A percentile compares a stretch with the other conserved stretches of the same genome.
Evolutionary conservation across 306 rosid species (phyloP).

Genomic region (Oxytropis ochrocephala): DNA sequence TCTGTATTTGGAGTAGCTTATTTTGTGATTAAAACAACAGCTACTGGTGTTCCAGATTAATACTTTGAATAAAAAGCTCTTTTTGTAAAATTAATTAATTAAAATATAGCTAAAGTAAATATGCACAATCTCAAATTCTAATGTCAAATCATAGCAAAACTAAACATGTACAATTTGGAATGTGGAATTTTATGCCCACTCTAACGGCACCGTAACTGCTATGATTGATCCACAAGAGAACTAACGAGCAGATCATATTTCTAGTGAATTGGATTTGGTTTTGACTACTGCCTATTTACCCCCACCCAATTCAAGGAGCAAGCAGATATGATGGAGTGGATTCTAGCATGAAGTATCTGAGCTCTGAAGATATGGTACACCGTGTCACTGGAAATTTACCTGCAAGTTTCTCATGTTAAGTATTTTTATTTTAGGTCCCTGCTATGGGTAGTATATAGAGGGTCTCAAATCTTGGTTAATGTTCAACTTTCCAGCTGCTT

Average conservation of each 20-base stretch:
- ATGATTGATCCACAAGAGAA: background rate
- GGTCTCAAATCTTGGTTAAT: background rate
- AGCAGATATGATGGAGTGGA: background rate
- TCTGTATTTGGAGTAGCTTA: background rate
- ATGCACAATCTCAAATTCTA: background rate
- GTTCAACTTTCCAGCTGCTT: background rate
- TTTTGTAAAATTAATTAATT: background rate
- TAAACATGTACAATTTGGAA: background rate
- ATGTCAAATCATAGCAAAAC: background rate
- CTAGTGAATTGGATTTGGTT: background rate
- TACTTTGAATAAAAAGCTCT: background rate
- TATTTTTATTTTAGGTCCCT: background rate
- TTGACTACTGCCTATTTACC: background rate
- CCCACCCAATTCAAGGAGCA: background rate
- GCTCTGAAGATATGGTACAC: background rate
- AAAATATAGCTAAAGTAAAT: background rate
- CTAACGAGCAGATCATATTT: background rate
- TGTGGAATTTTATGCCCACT: background rate
- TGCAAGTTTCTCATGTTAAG: background rate
- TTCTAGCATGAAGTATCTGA: background rate
- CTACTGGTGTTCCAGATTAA: background rate
- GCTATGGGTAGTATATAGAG: background rate
- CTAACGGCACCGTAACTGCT: no score
- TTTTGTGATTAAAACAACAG: background rate
- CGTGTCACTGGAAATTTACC: background rate